A percentile compares a stretch with the other conserved stretches of the same genome.
These are phyloP conservation scores for Posidonia oceanica DNA, from an alignment of 116 monocot genomes.

Conservation along the genomic window DNA sequence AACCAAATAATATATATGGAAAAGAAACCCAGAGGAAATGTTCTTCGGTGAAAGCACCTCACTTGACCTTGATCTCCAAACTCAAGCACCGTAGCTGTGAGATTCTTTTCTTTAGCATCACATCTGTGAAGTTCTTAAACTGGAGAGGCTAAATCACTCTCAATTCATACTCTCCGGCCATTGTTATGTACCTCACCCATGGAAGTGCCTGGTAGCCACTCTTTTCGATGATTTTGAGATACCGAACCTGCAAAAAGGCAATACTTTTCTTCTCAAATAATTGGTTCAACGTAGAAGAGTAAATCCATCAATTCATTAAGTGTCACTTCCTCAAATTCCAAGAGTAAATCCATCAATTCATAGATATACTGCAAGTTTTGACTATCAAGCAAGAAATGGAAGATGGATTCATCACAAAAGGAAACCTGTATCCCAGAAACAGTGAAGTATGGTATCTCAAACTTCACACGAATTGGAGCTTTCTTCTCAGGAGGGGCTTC, in stretches of 20 bases:
- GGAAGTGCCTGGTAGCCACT: conserved; percentile 97
- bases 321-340: too few species aligned
- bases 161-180: conserved; percentile 93
- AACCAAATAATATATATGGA: background rate
- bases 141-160: conserved; percentile 46
- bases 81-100: background rate
- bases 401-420: background rate
- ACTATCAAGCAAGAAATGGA: background rate
- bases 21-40: background rate
- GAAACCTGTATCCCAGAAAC: conserved; percentile 96
- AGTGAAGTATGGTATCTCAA: conserved; percentile 99
- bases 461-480: conserved; percentile 95
- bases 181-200: conserved; percentile 98
- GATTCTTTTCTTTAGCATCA: background rate
- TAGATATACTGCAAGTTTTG: too few species aligned
- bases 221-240: conserved; percentile 95
- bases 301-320: background rate
- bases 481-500: conserved; percentile 84
- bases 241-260: conserved; percentile 59
- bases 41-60: background rate
- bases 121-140: background rate
- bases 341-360: too few species aligned
- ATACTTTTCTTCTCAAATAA: background rate
- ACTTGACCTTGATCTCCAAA: background rate
- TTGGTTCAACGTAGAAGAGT: background rate